A percentile compares a stretch with the other conserved stretches of the same genome.
These are phyloP conservation scores for Colletotrichum sp. DNA, from an alignment of 2,329 filamentous ascomycete species.

Conservation along the genomic window DNA sequence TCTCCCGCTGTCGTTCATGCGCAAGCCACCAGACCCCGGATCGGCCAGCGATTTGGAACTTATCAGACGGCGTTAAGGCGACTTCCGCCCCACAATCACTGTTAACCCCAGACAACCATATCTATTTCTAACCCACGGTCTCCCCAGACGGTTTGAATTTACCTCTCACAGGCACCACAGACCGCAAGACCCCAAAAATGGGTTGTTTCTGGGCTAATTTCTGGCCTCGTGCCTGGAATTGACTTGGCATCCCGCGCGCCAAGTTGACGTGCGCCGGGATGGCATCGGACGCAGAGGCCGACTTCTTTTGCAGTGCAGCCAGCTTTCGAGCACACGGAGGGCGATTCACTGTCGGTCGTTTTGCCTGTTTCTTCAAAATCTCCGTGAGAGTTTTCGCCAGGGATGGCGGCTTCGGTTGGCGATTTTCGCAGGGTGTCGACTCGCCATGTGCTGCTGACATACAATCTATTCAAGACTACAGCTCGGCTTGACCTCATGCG, in stretches of 20 bases:
- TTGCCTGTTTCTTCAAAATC: not conserved
- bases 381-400: not conserved
- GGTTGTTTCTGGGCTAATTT: not conserved
- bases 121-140: not conserved
- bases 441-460: not conserved
- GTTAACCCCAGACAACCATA: not conserved
- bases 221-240: not conserved
- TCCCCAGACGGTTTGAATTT: not conserved
- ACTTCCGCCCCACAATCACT: not conserved
- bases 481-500: not conserved
- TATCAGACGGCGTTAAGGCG: conserved; percentile 2
- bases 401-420: not conserved
- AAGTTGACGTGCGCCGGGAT: not conserved
- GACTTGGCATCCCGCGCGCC: not conserved
- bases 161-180: conserved; percentile 6
- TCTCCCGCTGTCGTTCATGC: conserved; percentile 8
- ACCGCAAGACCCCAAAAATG: not conserved
- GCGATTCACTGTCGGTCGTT: not conserved
- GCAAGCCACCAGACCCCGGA: not conserved
- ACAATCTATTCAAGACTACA: not conserved
- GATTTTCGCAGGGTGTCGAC: not conserved
- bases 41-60: conserved; percentile 1
- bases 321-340: not conserved
- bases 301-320: not conserved
- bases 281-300: not conserved